Evolutionary conservation across 108 stramenopile genomes (phyloP).

Genomic region (Nannochloropsis salina): DNA sequence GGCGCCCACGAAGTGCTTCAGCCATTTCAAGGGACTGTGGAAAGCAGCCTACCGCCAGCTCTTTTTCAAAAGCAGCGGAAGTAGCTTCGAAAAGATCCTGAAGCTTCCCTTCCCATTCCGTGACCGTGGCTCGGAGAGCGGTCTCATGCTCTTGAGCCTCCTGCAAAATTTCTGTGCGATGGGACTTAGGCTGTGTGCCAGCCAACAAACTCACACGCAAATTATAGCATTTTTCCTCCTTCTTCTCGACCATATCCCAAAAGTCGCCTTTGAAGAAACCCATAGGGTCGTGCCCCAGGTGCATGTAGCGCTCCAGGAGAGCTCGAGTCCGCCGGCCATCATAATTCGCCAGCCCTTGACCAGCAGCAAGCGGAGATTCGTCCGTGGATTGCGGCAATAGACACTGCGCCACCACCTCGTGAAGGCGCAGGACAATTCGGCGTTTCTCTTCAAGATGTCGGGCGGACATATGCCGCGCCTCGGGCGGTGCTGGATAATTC

Average conservation of each 20-base stretch:
- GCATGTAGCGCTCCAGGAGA: neutral
- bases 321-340: neutral
- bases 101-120: neutral
- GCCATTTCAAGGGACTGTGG: neutral
- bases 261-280: neutral
- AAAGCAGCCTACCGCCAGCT: neutral
- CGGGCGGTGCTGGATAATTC: neutral
- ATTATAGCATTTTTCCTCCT: neutral
- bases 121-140: neutral
- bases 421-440: neutral
- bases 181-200: neutral
- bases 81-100: constrained; percentile 16
- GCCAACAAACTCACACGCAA: neutral
- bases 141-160: constrained; percentile 16
- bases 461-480: neutral
- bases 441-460: neutral
- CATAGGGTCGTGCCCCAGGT: neutral
- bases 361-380: neutral
- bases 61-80: neutral
- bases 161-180: neutral
- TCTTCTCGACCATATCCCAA: neutral
- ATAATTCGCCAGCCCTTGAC: neutral
- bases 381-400: neutral
- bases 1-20: neutral
- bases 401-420: neutral